Conservation (phyloP, 257 asterid genomes). For the Craterostigma plantagineum region DNA sequence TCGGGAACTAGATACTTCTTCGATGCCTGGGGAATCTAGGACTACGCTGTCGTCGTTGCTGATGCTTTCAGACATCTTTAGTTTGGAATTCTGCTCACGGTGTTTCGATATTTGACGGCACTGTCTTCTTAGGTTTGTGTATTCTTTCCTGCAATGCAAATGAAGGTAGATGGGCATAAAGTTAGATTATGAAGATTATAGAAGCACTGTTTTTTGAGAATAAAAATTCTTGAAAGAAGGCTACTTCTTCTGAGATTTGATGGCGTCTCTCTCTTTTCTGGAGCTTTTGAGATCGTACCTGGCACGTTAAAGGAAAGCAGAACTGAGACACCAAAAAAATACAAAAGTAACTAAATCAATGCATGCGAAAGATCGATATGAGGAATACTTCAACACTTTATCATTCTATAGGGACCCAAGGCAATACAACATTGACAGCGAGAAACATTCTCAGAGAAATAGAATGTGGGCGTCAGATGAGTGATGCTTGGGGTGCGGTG, state of each 20-base stretch:
- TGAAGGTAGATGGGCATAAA: slow-evolving; percentile 5
- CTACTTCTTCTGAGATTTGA: slow-evolving; percentile 55
- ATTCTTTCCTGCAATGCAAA: slow-evolving; percentile 37
- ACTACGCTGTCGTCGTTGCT: slow-evolving; percentile 28
- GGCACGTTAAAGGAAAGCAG: slow-evolving; percentile 9
- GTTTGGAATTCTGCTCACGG: slow-evolving; percentile 26
- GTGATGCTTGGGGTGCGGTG: too few relatives aligned
- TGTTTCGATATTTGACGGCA: slow-evolving; percentile 39
- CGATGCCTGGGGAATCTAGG: slow-evolving; percentile 24
- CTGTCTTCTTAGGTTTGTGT: slow-evolving; percentile 39
- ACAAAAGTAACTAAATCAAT: too few relatives aligned
- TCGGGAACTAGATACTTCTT: slow-evolving; percentile 30
- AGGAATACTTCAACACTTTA: too few relatives aligned
- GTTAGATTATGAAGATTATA: background rate
- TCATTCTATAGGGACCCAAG: too few relatives aligned
- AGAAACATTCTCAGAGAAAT: too few relatives aligned
- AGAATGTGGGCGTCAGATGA: too few relatives aligned
- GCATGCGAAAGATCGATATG: too few relatives aligned
- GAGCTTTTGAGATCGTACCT: slow-evolving; percentile 71
- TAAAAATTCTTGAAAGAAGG: background rate
- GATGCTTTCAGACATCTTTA: slow-evolving; percentile 28
- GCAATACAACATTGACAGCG: too few relatives aligned
- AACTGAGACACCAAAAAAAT: background rate
- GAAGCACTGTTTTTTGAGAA: background rate
- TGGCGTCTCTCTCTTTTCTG: slow-evolving; percentile 35